These are phyloP conservation scores for Acidomyces sp. DNA, from an alignment of 495 filamentous ascomycete genomes.

Conservation along the genomic window DNA sequence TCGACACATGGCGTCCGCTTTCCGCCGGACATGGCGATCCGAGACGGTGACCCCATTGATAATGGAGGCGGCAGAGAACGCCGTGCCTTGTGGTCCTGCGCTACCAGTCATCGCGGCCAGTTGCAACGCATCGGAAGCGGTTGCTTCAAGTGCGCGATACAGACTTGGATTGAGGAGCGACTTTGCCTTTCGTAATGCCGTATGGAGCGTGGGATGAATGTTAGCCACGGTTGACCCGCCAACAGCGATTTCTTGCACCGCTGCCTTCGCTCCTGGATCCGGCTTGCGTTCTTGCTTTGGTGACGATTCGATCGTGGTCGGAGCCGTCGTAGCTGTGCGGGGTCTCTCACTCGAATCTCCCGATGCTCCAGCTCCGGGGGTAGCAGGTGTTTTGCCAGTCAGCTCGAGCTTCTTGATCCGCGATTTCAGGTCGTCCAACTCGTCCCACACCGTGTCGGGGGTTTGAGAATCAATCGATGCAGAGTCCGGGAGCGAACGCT, in stretches of 20 bases:
- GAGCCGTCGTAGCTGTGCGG: constrained; percentile 81
- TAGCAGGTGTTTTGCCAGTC: constrained; percentile 72
- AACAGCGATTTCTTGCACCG: constrained; percentile 4
- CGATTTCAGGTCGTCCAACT: constrained; percentile 89
- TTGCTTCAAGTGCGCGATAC: constrained; percentile 67
- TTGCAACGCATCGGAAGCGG: constrained; percentile 65
- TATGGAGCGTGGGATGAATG: constrained; percentile 64
- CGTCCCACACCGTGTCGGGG: constrained; percentile 92
- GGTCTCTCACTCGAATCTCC: constrained; percentile 67
- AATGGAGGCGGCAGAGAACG: constrained; percentile 51
- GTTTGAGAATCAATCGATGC: constrained; percentile 76
- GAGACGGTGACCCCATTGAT: constrained; percentile 44
- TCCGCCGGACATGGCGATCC: constrained; percentile 73
- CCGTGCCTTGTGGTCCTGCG: constrained; percentile 40
- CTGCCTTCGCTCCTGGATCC: constrained; percentile 3
- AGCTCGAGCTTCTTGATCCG: constrained; percentile 85
- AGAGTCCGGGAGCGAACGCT: constrained; percentile 40
- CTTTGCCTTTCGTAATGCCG: constrained; percentile 67
- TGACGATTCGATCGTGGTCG: constrained; percentile 80
- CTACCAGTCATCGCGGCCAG: constrained; percentile 62
- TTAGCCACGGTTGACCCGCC: constrained; percentile 29
- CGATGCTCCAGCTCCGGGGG: constrained; percentile 65
- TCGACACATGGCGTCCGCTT: constrained; percentile 84
- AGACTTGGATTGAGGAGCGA: constrained; percentile 51
- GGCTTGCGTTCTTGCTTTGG: constrained; percentile 51